Percentiles rank a stretch among this genome's conserved stretches.
Conservation (phyloP, 1,139 yeast genomes). For the Debaryomyces nepalensis region DNA sequence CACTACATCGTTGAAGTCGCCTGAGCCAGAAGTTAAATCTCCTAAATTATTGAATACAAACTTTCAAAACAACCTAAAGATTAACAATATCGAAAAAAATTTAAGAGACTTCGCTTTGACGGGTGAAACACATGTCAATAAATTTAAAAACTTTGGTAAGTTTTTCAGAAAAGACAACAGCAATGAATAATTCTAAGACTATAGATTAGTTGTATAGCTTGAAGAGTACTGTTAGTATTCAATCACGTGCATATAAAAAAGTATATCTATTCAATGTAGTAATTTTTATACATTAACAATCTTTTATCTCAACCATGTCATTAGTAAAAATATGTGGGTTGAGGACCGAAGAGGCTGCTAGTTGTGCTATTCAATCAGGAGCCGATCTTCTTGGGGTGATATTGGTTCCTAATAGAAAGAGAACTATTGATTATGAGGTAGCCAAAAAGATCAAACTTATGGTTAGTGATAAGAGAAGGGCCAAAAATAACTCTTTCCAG, state of each 20-base stretch:
- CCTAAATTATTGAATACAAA: slow-evolving; percentile 29
- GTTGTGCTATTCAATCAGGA: slow-evolving; percentile 65
- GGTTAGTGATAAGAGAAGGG: slow-evolving; percentile 28
- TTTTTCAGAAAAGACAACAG: slow-evolving; percentile 55
- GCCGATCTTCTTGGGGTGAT: slow-evolving; percentile 85
- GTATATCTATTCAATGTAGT: not conserved
- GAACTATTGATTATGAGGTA: slow-evolving; percentile 62
- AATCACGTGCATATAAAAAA: slow-evolving; percentile 7
- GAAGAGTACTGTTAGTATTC: not conserved
- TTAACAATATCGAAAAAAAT: slow-evolving; percentile 59
- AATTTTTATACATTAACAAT: not conserved
- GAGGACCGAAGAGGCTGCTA: slow-evolving; percentile 68
- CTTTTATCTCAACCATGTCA: slow-evolving; percentile 13
- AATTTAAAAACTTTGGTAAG: slow-evolving; percentile 60
- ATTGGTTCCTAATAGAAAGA: slow-evolving; percentile 76
- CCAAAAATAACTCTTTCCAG: slow-evolving; percentile 22
- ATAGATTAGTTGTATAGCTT: not conserved
- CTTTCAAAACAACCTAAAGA: slow-evolving; percentile 29
- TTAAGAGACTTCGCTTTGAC: slow-evolving; percentile 55
- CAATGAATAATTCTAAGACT: slow-evolving; percentile 6
- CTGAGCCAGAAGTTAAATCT: slow-evolving; percentile 29
- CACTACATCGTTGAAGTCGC: slow-evolving; percentile 22
- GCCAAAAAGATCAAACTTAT: slow-evolving; percentile 59
- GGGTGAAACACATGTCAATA: slow-evolving; percentile 61
- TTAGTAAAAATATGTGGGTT: slow-evolving; percentile 85